A percentile compares a stretch with the other conserved stretches of the same genome.
phyloP scores from a whole-genome alignment of 371 early-diverging fungal genomes.

The Mucor circinelloides region DNA sequence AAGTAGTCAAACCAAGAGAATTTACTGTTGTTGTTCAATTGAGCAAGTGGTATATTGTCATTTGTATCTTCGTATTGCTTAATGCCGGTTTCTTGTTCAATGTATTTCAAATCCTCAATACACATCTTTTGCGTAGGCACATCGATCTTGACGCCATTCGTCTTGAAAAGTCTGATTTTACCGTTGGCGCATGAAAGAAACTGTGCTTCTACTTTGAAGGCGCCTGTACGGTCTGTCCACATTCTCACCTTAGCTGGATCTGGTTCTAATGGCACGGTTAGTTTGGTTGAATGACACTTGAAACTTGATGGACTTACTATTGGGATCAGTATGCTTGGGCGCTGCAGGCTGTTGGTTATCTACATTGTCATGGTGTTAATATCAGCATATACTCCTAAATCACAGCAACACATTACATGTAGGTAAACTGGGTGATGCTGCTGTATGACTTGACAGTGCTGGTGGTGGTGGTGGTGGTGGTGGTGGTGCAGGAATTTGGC shows the following conservation, averaged over 20 bases:
- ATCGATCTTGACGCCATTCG: conserved; percentile 92
- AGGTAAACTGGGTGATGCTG: not conserved
- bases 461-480: conserved; percentile 4
- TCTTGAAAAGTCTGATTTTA: conserved; percentile 87
- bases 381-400: not conserved
- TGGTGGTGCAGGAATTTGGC: conserved; percentile 25
- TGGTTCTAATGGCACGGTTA: conserved; percentile 25
- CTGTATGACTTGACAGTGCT: not conserved
- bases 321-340: conserved; percentile 7
- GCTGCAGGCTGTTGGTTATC: not conserved
- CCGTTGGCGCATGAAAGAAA: conserved; percentile 76
- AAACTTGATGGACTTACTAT: conserved; percentile 6
- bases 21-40: conserved; percentile 26
- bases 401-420: not conserved
- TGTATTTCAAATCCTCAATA: conserved; percentile 65
- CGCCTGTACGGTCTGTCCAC: conserved; percentile 92
- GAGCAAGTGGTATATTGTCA: conserved; percentile 56
- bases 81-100: conserved; percentile 57
- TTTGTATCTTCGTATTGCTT: conserved; percentile 47
- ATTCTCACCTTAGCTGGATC: conserved; percentile 68
- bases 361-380: not conserved
- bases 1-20: conserved; percentile 92
- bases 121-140: conserved; percentile 91
- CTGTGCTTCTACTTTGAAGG: conserved; percentile 91
- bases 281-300: not conserved